These are phyloP conservation scores for Hyphopichia buzzinii DNA, from an alignment of 1,139 yeast genomes.

Conservation along the genomic window DNA sequence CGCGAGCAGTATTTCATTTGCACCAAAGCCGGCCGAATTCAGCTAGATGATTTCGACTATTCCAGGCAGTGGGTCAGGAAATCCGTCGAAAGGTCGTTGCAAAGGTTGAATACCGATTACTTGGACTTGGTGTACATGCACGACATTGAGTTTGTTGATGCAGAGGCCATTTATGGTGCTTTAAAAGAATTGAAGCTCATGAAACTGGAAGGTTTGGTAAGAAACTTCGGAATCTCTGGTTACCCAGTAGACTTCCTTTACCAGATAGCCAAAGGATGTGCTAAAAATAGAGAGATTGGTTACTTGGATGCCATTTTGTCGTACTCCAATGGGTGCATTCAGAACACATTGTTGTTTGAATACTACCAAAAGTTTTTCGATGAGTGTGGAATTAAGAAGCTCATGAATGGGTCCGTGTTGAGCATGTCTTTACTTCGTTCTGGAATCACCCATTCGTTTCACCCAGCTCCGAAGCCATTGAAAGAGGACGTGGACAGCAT, in stretches of 20 bases:
- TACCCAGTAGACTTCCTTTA: constrained; percentile 75
- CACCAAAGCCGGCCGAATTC: constrained; percentile 83
- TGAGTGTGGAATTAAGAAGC: constrained; percentile 53
- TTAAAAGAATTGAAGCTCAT: constrained; percentile 55
- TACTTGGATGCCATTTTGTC: constrained; percentile 72
- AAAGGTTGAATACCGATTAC: constrained; percentile 62
- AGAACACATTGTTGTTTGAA: constrained; percentile 58
- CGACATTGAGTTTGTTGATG: constrained; percentile 79
- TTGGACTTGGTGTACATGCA: constrained; percentile 83
- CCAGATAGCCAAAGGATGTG: constrained; percentile 42
- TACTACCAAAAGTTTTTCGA: constrained; percentile 48
- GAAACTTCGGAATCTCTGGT: constrained; percentile 78
- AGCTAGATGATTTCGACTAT: constrained; percentile 72
- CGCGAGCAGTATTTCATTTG: constrained; percentile 70
- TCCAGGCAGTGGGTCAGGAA: constrained; percentile 54
- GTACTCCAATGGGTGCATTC: constrained; percentile 81
- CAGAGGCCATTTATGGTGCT: constrained; percentile 58
- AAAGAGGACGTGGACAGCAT: constrained; percentile 53
- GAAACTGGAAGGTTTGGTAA: constrained; percentile 63
- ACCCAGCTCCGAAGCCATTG: constrained; percentile 71
- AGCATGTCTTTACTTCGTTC: constrained; percentile 84
- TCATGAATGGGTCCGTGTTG: constrained; percentile 80
- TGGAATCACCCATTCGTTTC: constrained; percentile 68
- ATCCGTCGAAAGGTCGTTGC: constrained; percentile 65
- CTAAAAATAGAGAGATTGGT: constrained; percentile 32